Conservation (phyloP, 2,329 filamentous ascomycete species). For the Acephala macrosclerotiorum region DNA sequence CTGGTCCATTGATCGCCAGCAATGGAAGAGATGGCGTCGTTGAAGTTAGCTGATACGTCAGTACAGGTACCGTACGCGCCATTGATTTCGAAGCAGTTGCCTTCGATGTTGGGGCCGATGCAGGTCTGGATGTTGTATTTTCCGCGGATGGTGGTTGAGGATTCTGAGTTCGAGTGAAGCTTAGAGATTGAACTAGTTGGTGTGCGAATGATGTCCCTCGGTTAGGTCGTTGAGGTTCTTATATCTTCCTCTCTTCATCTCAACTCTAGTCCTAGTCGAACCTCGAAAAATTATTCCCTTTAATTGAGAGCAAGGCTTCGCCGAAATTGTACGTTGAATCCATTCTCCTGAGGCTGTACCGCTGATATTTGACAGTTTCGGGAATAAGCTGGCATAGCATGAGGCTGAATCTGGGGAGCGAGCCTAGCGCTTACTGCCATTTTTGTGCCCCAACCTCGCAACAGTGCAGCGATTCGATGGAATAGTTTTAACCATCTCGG, state of each 20-base stretch:
- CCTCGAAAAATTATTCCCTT: background rate
- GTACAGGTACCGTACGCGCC: background rate
- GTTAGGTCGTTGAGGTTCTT: background rate
- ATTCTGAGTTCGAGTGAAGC: background rate
- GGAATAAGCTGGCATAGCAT: too few relatives aligned
- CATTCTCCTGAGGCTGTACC: too few relatives aligned
- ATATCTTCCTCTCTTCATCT: background rate
- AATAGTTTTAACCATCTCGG: too few relatives aligned
- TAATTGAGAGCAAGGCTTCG: too few relatives aligned
- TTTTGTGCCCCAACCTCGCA: too few relatives aligned
- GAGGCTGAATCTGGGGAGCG: too few relatives aligned
- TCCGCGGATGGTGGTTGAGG: background rate
- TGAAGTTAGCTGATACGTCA: background rate
- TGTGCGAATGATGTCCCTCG: background rate
- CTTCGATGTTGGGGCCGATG: slow-evolving; percentile 3
- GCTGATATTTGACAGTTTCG: too few relatives aligned
- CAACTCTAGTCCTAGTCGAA: background rate
- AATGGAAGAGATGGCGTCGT: background rate
- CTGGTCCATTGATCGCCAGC: background rate
- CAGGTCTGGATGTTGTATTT: slow-evolving; percentile 6
- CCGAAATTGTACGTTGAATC: too few relatives aligned
- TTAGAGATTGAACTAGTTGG: background rate
- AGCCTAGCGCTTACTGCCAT: too few relatives aligned
- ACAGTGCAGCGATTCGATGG: too few relatives aligned
- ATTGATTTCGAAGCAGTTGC: slow-evolving; percentile 1